Evolutionary conservation across 257 asterid species (phyloP).

Genomic region (Ligustrum vulgare): DNA sequence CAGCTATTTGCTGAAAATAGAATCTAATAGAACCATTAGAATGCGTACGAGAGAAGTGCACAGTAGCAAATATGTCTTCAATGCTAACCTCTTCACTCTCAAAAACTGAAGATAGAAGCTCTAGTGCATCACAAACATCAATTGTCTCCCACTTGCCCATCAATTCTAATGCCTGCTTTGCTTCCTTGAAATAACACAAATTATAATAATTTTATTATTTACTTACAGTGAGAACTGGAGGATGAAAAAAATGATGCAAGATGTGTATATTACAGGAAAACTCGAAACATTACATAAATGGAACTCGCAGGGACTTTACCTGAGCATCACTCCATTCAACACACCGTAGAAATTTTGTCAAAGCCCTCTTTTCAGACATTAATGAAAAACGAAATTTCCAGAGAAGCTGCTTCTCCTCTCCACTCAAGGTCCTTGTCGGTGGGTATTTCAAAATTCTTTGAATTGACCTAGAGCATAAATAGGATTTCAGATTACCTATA

Average conservation of each 20-base stretch:
- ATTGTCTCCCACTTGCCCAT: conserved; percentile 97
- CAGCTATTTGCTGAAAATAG: conserved; percentile 6
- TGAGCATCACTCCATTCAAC: conserved; percentile 99
- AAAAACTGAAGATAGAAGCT: conserved; percentile 93
- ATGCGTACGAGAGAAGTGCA: conserved; percentile 8
- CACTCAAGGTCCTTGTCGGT: conserved; percentile 93
- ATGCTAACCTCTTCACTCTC: conserved; percentile 94
- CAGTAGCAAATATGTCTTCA: conserved; percentile 24
- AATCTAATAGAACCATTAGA: conserved; percentile 9
- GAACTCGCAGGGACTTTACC: conserved; percentile 43
- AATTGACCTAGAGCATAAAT: conserved; percentile 66
- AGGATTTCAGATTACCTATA: conserved; percentile 25
- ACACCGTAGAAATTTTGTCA: conserved; percentile 87
- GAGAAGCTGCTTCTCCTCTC: conserved; percentile 95
- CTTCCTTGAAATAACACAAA: conserved; percentile 63
- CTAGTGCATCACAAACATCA: conserved; percentile 95
- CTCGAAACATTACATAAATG: neutral
- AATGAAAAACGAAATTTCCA: conserved; percentile 97
- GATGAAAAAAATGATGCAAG: neutral
- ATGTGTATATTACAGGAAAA: neutral
- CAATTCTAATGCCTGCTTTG: conserved; percentile 91
- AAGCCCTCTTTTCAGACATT: conserved; percentile 95
- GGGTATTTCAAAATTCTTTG: conserved; percentile 90
- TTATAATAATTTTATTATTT: neutral
- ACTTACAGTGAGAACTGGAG: neutral